Evolutionary conservation across 805 yeast species (phyloP), one percentile per base, ranked within the genome.

Genomic region (Nakazawaea populi): DNA sequence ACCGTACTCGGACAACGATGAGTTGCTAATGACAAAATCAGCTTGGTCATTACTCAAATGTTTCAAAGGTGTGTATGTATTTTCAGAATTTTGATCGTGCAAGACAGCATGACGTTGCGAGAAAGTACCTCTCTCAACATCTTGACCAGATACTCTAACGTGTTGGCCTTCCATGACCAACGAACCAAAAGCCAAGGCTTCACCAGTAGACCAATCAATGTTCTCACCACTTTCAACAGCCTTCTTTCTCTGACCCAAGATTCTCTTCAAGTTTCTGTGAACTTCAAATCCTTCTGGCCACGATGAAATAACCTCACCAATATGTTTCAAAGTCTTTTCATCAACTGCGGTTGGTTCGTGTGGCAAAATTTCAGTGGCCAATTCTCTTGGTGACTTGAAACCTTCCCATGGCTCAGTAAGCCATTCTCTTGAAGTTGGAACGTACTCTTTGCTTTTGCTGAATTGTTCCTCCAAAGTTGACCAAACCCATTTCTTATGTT

Each of bases 61-160:
- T 71, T 87, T 80, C 69, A 94, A 80, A 62, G 99, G 98, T 53
- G 89, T 85, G 74, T 87, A 83, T 31, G 88, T 83, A 45, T 74
- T 73, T 72, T 91, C 97, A 46, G 87, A 83, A 50, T 82, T 75
- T 76, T 94, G 99, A 72, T 94, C 99, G 70, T 94, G 99, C 69
- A 94, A 77, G 45, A 94, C 97, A 53, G 98, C 92, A 68, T 94
- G 99, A 76, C 99, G 92, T 77, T 94, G 99, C 50, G 99, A 94
- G 81, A 94, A 92, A 40, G 99, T 94, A 78, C 99, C 99, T 83
- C 99, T 90, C 80, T 94, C 99, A 58, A 94, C 98, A 81, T 94
- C 99, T 78, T 94, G 98, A 69, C 99, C 99, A 44, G 97, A 88
- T 47, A 94, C 87, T 78, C 99, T 88, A 54, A 94, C 95, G 63